These are phyloP conservation scores for Torulaspora franciscae DNA, from an alignment of 805 yeast genomes.

Conservation along the genomic window DNA sequence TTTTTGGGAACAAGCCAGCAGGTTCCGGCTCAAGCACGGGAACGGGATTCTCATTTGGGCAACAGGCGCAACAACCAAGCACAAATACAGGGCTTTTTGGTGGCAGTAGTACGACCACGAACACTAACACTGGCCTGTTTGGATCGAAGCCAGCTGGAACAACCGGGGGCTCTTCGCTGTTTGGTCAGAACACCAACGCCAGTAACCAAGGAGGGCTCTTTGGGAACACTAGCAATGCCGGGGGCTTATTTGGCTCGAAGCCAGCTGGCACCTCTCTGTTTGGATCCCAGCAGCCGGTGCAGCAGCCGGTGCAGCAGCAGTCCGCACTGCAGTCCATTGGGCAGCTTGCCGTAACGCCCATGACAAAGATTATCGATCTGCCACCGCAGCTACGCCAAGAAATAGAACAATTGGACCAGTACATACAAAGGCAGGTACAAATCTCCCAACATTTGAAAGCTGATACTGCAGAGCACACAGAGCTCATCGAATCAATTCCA, in stretches of 20 bases:
- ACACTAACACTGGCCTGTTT: slow-evolving; percentile 28
- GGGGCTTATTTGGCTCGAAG: slow-evolving; percentile 23
- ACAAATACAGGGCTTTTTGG: slow-evolving; percentile 28
- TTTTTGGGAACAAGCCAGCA: slow-evolving; percentile 22
- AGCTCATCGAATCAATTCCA: slow-evolving; percentile 64
- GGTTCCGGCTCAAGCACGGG: slow-evolving; percentile 28
- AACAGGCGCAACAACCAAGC: slow-evolving; percentile 8
- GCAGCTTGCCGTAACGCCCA: slow-evolving; percentile 54
- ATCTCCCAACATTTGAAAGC: slow-evolving; percentile 64
- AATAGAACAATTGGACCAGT: slow-evolving; percentile 63
- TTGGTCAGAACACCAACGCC: slow-evolving; percentile 21
- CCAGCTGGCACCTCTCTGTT: slow-evolving; percentile 28
- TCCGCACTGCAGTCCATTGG: slow-evolving; percentile 42
- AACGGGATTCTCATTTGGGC: slow-evolving; percentile 33
- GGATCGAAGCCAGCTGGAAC: slow-evolving; percentile 26
- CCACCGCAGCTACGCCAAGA: slow-evolving; percentile 68
- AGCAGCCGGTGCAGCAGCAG: slow-evolving; percentile 25
- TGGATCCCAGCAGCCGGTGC: slow-evolving; percentile 21
- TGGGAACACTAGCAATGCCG: slow-evolving; percentile 15
- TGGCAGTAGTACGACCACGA: slow-evolving; percentile 9
- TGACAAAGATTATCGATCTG: slow-evolving; percentile 70
- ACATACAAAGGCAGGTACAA: slow-evolving; percentile 67
- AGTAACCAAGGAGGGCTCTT: slow-evolving; percentile 31
- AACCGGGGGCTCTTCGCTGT: slow-evolving; percentile 14
- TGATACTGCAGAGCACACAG: slow-evolving; percentile 57